phyloP scores from a whole-genome alignment of 2,329 filamentous ascomycete genomes.

The Fusarium nematophilum region DNA sequence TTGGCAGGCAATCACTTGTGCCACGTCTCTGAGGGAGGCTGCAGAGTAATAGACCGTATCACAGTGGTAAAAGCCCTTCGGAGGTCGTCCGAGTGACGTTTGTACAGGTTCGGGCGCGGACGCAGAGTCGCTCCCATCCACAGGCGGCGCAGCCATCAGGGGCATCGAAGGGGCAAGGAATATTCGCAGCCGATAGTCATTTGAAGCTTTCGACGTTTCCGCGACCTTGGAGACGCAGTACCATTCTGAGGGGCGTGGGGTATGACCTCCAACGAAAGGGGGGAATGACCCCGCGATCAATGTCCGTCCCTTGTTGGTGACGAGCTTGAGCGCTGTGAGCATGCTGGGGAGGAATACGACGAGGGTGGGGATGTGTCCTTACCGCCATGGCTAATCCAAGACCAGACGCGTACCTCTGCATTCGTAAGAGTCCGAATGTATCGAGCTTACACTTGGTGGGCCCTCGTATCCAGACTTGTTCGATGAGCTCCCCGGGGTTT shows the following conservation, averaged over 20 bases:
- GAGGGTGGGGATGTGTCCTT: neutral
- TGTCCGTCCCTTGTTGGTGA: slow-evolving; percentile 17
- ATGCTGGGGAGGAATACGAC: neutral
- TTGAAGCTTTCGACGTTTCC: neutral
- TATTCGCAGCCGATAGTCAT: neutral
- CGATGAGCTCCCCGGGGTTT: slow-evolving; percentile 6
- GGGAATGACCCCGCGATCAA: neutral
- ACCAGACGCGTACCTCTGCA: no score
- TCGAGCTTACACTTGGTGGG: no score
- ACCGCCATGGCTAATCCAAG: slow-evolving; percentile 8
- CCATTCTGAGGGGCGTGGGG: slow-evolving; percentile 18
- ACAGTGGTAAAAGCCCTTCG: neutral
- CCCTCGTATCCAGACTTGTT: slow-evolving; percentile 24
- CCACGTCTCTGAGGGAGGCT: neutral
- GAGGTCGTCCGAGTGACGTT: neutral
- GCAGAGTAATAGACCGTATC: neutral
- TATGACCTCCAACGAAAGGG: neutral
- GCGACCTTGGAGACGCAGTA: no score
- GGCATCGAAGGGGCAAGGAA: neutral
- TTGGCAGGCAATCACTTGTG: neutral
- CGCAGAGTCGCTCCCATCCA: neutral
- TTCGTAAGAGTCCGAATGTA: no score
- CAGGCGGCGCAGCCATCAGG: neutral
- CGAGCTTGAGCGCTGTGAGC: slow-evolving; percentile 17
- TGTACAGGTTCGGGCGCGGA: no score